Evolutionary conservation across 805 yeast species (phyloP).

Genomic region (Trichomonascus vanleenenianus): DNA sequence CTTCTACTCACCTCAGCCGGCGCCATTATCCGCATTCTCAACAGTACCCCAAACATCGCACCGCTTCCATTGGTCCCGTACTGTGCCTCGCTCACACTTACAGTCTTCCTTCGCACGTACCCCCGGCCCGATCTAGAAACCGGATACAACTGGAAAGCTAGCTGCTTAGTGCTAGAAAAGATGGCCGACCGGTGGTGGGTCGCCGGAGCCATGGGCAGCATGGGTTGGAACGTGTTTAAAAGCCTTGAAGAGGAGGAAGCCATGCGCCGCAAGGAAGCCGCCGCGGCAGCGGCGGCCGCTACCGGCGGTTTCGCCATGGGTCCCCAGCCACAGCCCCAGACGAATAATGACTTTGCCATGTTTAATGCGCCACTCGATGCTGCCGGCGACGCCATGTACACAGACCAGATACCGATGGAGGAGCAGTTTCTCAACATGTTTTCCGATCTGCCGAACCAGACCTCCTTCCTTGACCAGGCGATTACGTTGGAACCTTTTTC

Average conservation of each 20-base stretch:
- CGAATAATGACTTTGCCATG: too few relatives aligned
- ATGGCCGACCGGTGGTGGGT: constrained; percentile 30
- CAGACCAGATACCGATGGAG: constrained; percentile 14
- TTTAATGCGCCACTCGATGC: background rate
- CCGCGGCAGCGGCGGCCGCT: too few relatives aligned
- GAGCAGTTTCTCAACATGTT: constrained; percentile 26
- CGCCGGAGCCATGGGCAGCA: constrained; percentile 30
- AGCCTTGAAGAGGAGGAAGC: constrained; percentile 9
- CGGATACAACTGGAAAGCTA: constrained; percentile 23
- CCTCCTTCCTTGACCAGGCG: constrained; percentile 27
- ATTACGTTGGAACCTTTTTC: constrained; percentile 20
- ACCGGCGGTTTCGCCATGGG: background rate
- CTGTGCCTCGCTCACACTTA: constrained; percentile 28
- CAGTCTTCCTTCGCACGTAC: constrained; percentile 29
- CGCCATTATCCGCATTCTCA: constrained; percentile 22
- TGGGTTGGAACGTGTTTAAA: constrained; percentile 27
- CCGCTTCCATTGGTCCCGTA: constrained; percentile 30
- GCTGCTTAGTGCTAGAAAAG: constrained; percentile 22
- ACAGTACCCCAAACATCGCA: constrained; percentile 20
- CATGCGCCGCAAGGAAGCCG: background rate
- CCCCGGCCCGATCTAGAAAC: constrained; percentile 25
- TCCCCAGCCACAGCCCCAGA: too few relatives aligned
- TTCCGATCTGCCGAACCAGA: constrained; percentile 28
- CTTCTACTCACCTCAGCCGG: constrained; percentile 23
- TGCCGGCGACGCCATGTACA: background rate